Base-by-base conservation (phyloP, 2,329 filamentous ascomycete genomes). In the Xylariaceae sp. region DNA sequence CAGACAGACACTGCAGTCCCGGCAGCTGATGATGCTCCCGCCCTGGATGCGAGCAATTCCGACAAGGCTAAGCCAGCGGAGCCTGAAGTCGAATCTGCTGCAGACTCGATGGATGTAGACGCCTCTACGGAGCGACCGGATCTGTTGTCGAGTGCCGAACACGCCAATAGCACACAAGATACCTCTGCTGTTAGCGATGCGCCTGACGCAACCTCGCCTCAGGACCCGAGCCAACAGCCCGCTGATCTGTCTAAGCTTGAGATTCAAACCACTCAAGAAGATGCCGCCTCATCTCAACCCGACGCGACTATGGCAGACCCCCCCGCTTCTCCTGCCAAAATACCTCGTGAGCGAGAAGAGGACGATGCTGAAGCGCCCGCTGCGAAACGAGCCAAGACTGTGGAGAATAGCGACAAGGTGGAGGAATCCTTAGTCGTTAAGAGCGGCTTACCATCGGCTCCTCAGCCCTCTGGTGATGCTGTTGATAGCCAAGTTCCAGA, bases 361-460 rank as follows among this genome's bases (percentile, higher is more conserved):
- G 89, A 95, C 49, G 69, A 71, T 1, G 68, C 68, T 12, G 69
- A 71, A 9, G 78, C 88, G 49, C 89, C 84, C 39, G 78, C 79
- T 13, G 78, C 89, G 1, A 96, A 96, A 70, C 83, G 90, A 19
- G 80, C 87, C 29, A 91, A 83, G 65, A 85, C 87, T 0, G 85
- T 86, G 13, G 70, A 71, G 11, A 68, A 73, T 1, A 38, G 33
- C 19, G 54, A 51, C 19, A 37, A 42, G 6, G 46, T 48, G 3
- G 48, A 38, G 19, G 57, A 61, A 32, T 57, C 54, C 9, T 38
- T 54, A 8, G 51, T 56, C 3, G 57, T 59, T 16, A 53, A 52
- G 15, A 48, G 39, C 26, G 44, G 37, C 12, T 28, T 45, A 24
- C 42, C 49, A 9, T 41, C 54, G 3, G 44, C 48, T n/a, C 40